These are phyloP conservation scores for Voacanga thouarsii DNA, from an alignment of 257 asterid species.

Conservation along the genomic window DNA sequence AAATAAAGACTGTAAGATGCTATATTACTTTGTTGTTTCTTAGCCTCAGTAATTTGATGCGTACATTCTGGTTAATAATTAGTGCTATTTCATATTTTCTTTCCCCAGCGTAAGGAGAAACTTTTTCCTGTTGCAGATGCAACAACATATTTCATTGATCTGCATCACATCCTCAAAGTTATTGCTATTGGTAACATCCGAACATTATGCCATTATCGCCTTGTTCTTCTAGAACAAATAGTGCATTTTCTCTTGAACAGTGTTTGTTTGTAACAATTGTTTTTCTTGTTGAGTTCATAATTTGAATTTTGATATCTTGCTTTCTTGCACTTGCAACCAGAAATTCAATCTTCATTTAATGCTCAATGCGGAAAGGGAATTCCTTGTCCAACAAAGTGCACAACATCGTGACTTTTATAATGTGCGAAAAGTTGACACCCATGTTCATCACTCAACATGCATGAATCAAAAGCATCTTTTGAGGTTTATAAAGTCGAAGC, in stretches of 20 bases:
- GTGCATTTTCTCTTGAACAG: conserved; percentile 10
- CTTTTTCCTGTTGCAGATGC: conserved; percentile 94
- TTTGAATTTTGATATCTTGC: conserved; percentile 1
- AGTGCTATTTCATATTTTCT: conserved; percentile 23
- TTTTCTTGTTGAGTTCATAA: conserved; percentile 11
- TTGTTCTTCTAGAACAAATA: conserved; percentile 93
- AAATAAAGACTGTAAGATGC: no score
- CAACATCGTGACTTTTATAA: no score
- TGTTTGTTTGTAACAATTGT: conserved; percentile 8
- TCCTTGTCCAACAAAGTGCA: no score
- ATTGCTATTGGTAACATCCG: conserved; percentile 93
- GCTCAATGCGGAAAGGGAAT: no score
- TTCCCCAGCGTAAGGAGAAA: conserved; percentile 66
- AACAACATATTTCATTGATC: conserved; percentile 87
- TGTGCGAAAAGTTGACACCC: no score
- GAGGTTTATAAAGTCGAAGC: no score
- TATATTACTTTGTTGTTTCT: no score
- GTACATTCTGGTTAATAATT: neutral
- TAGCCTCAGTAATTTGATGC: no score
- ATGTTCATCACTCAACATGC: no score
- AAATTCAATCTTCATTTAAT: no score
- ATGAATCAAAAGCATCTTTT: no score
- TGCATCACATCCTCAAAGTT: conserved; percentile 91
- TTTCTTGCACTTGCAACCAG: conserved; percentile 35
- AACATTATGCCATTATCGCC: conserved; percentile 88